Evolutionary conservation across 139 green algal genomes (phyloP).

Genomic region (Chlamydomonas applanata): DNA sequence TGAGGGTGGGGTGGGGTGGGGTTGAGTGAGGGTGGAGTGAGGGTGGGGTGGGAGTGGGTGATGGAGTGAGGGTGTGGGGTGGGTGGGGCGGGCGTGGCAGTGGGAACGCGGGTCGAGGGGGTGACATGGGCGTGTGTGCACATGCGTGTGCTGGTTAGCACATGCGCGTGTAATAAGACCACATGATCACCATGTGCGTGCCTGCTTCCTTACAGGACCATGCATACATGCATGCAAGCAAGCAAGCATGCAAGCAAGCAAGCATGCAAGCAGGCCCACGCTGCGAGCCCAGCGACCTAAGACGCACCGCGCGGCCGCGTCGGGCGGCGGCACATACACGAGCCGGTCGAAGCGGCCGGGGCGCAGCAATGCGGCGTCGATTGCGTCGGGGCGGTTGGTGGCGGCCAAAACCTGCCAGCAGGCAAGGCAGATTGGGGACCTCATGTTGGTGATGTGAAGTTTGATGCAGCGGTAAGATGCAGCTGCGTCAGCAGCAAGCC

Average conservation of each 20-base stretch:
- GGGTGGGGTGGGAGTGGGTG: no score
- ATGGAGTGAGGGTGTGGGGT: no score
- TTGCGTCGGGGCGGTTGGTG: constrained; percentile 86
- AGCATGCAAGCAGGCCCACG: no score
- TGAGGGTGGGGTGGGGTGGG: not conserved
- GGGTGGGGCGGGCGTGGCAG: no score
- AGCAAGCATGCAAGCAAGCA: no score
- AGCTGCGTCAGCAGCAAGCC: not conserved
- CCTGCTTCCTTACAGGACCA: no score
- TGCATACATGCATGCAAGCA: no score
- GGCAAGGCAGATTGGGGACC: not conserved
- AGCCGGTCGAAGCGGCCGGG: constrained; percentile 92
- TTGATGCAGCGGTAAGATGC: not conserved
- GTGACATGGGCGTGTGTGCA: constrained; percentile 5
- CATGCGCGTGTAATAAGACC: not conserved
- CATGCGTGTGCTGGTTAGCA: not conserved
- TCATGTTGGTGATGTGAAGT: not conserved
- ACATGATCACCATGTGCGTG: not conserved
- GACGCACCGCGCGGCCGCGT: constrained; percentile 53
- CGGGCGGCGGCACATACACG: constrained; percentile 73
- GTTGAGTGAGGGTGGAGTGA: no score
- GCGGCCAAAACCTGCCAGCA: constrained; percentile 73
- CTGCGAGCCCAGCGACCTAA: not conserved
- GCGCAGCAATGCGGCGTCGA: constrained; percentile 84
- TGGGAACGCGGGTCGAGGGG: no score